phyloP scores from a whole-genome alignment of 116 monocot species.

The Dioscorea cayenensis region DNA sequence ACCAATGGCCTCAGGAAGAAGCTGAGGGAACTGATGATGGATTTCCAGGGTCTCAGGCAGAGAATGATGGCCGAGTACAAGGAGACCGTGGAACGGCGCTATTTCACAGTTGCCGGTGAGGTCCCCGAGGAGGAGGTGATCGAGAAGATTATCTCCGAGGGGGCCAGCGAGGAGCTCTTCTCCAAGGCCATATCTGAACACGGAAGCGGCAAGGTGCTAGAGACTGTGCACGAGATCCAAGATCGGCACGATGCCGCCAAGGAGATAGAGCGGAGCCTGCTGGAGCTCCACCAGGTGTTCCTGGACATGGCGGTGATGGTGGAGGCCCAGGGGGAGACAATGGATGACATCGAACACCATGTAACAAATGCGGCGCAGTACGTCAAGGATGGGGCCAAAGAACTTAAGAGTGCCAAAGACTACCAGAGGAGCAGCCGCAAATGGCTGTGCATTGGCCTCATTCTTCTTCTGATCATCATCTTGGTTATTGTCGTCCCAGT shows the following conservation, averaged over 20 bases:
- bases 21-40: conserved; percentile 86
- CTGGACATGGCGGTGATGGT: conserved; percentile 97
- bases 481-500: conserved; percentile 56
- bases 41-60: conserved; percentile 81
- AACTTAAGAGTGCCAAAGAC: conserved; percentile 49
- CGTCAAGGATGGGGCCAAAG: conserved; percentile 59
- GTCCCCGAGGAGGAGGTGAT: conserved; percentile 67
- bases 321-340: conserved; percentile 84
- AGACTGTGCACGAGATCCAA: conserved; percentile 72
- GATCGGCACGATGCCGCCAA: conserved; percentile 66
- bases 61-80: conserved; percentile 79
- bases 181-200: conserved; percentile 31
- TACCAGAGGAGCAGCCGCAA: conserved; percentile 68
- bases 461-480: conserved; percentile 63
- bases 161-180: conserved; percentile 41
- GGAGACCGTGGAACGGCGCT: conserved; percentile 77
- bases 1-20: conserved; percentile 80
- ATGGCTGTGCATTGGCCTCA: conserved; percentile 63
- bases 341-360: conserved; percentile 91
- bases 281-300: conserved; percentile 32
- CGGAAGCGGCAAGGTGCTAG: conserved; percentile 34
- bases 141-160: conserved; percentile 58
- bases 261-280: conserved; percentile 78
- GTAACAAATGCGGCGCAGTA: conserved; percentile 63
- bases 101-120: conserved; percentile 66